Percentiles rank a stretch among this genome's conserved stretches.
Evolutionary conservation across 2,329 filamentous ascomycete species (phyloP).

Genomic region (Aspergillus terreus): DNA sequence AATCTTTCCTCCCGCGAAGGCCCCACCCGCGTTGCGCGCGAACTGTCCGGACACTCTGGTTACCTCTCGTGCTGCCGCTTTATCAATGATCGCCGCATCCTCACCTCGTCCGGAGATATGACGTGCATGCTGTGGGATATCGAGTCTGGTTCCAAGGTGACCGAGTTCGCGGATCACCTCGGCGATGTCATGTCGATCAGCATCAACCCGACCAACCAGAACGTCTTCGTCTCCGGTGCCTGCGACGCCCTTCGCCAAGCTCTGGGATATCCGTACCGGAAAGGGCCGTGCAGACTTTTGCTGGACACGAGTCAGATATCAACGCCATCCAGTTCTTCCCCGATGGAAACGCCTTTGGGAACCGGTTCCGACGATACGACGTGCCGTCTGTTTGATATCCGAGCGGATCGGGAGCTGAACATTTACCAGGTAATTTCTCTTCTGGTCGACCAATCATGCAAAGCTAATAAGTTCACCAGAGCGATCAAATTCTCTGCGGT

Average conservation of each 20-base stretch:
- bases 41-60: slow-evolving; percentile 93
- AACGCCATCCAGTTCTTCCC: slow-evolving; percentile 99
- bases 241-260: slow-evolving; percentile 97
- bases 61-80: slow-evolving; percentile 98
- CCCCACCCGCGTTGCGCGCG: slow-evolving; percentile 91
- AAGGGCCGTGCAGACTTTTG: slow-evolving; percentile 98
- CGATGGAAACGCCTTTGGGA: slow-evolving; percentile 96
- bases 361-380: slow-evolving; percentile 97
- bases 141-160: slow-evolving; percentile 93
- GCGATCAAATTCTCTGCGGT: slow-evolving; percentile 93
- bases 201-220: slow-evolving; percentile 98
- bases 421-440: slow-evolving; percentile 57
- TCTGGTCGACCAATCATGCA: not conserved
- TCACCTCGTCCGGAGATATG: slow-evolving; percentile 98
- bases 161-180: slow-evolving; percentile 96
- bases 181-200: slow-evolving; percentile 99
- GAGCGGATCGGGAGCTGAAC: slow-evolving; percentile 78
- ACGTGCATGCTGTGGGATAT: slow-evolving; percentile 99
- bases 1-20: slow-evolving; percentile 96
- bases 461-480: slow-evolving; percentile 52
- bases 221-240: slow-evolving; percentile 98
- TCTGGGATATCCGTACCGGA: slow-evolving; percentile 97
- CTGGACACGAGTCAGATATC: slow-evolving; percentile 97
- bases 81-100: slow-evolving; percentile 95
- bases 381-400: slow-evolving; percentile 95